Evolutionary conservation across 2,329 filamentous ascomycete genomes (phyloP).

Genomic region (Coniochaeta sp.): DNA sequence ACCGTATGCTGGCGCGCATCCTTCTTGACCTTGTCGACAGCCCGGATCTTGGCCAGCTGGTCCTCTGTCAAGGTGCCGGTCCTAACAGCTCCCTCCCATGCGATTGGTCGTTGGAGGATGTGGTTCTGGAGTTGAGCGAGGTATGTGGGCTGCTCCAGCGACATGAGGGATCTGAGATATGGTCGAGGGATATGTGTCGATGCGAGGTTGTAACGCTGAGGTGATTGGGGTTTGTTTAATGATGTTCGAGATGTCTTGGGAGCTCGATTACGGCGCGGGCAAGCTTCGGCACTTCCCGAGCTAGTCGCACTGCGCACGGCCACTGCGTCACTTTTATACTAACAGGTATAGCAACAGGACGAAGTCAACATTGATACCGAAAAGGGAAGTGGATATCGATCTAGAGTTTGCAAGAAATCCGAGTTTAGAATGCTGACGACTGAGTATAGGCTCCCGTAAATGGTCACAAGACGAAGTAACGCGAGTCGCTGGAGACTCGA

Average conservation of each 20-base stretch:
- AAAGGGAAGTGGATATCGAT: no score
- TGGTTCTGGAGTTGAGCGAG: conserved; percentile 85
- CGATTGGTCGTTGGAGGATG: conserved; percentile 90
- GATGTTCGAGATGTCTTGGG: not conserved
- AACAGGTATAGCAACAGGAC: not conserved
- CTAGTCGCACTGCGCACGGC: not conserved
- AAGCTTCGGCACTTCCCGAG: conserved; percentile 1
- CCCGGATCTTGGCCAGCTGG: conserved; percentile 91
- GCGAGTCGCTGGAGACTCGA: not conserved
- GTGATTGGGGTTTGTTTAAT: not conserved
- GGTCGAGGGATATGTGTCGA: not conserved
- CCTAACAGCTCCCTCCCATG: conserved; percentile 94
- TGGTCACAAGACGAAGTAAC: not conserved
- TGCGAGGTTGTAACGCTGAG: not conserved
- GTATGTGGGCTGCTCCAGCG: conserved; percentile 86
- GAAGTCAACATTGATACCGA: no score
- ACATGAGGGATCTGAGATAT: conserved; percentile 48
- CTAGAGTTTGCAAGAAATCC: no score
- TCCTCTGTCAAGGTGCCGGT: conserved; percentile 90
- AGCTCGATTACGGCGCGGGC: conserved; percentile 1
- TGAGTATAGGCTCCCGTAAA: no score
- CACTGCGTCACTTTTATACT: not conserved
- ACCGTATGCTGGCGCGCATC: conserved; percentile 81
- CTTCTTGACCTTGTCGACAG: conserved; percentile 91
- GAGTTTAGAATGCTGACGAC: no score